phyloP scores from a whole-genome alignment of 1,284 basidiomycete species.

The Ceratobasidium sp. region DNA sequence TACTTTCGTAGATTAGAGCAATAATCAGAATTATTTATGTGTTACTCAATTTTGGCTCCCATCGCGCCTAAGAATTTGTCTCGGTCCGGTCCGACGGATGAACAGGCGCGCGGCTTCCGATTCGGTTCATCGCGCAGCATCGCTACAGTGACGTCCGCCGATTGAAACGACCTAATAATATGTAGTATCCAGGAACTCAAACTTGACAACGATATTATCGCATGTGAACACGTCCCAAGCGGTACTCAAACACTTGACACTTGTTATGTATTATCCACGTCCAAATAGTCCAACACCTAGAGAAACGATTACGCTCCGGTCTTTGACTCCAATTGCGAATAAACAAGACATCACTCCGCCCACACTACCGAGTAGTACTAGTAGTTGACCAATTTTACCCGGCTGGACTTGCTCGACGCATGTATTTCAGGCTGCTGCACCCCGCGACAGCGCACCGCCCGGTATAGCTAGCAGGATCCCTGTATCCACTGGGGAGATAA shows the following conservation, averaged over 20 bases:
- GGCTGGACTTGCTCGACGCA: conserved; percentile 32
- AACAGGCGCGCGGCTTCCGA: not conserved
- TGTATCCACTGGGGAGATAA: not conserved
- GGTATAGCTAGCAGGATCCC: conserved; percentile 1
- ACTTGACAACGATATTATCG: conserved; percentile 34
- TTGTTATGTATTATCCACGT: conserved; percentile 35
- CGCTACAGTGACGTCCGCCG: too few species aligned
- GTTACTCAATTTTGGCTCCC: conserved; percentile 9
- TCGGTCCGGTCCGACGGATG: conserved; percentile 24
- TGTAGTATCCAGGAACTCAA: not conserved
- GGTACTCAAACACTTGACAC: too few species aligned
- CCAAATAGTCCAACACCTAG: conserved; percentile 12
- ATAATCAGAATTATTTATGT: too few species aligned
- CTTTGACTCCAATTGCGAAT: conserved; percentile 21
- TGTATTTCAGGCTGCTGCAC: conserved; percentile 20
- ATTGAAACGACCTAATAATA: too few species aligned
- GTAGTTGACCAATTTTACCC: not conserved
- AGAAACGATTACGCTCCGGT: conserved; percentile 8
- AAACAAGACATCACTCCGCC: not conserved
- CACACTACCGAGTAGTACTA: too few species aligned
- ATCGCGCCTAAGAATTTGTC: not conserved
- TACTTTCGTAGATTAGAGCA: not conserved
- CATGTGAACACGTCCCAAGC: too few species aligned
- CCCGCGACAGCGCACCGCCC: conserved; percentile 8
- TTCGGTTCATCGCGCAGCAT: too few species aligned